Evolutionary conservation across 2,329 filamentous ascomycete species (phyloP).

Genomic region (Calonectria honghensis): DNA sequence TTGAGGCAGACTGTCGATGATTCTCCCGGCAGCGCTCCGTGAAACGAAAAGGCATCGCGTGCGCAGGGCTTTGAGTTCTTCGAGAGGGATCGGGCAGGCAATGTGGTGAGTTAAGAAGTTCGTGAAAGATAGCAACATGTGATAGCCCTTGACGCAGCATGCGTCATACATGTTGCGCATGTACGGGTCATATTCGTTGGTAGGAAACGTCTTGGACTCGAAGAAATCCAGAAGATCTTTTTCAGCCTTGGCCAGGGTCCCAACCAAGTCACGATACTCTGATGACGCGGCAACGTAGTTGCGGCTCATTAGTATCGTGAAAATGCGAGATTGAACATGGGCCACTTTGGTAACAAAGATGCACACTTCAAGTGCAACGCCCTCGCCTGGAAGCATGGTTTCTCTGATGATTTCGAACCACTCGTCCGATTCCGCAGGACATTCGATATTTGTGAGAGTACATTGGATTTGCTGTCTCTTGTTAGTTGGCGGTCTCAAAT

Average conservation of each 20-base stretch:
- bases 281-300: slow-evolving; percentile 56
- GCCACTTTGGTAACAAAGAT: slow-evolving; percentile 56
- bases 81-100: slow-evolving; percentile 48
- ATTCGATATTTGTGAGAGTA: slow-evolving; percentile 57
- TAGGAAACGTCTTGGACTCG: slow-evolving; percentile 27
- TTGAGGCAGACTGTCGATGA: slow-evolving; percentile 54
- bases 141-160: slow-evolving; percentile 60
- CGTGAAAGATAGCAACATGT: slow-evolving; percentile 57
- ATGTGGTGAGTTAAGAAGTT: slow-evolving; percentile 61
- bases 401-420: slow-evolving; percentile 60
- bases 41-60: slow-evolving; percentile 54
- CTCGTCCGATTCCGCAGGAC: slow-evolving; percentile 60
- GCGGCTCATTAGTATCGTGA: slow-evolving; percentile 51
- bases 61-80: slow-evolving; percentile 56
- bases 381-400: slow-evolving; percentile 52
- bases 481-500: slow-evolving; percentile 39
- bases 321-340: slow-evolving; percentile 54
- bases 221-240: slow-evolving; percentile 46
- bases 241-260: slow-evolving; percentile 54
- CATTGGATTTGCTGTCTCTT: slow-evolving; percentile 61
- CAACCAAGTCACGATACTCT: slow-evolving; percentile 54
- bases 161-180: slow-evolving; percentile 59
- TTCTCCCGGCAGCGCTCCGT: slow-evolving; percentile 53
- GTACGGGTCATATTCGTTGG: slow-evolving; percentile 54
- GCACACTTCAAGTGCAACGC: slow-evolving; percentile 53